phyloP scores from a whole-genome alignment of 2,329 filamentous ascomycete species.

The Cadophora luteo-olivacea region DNA sequence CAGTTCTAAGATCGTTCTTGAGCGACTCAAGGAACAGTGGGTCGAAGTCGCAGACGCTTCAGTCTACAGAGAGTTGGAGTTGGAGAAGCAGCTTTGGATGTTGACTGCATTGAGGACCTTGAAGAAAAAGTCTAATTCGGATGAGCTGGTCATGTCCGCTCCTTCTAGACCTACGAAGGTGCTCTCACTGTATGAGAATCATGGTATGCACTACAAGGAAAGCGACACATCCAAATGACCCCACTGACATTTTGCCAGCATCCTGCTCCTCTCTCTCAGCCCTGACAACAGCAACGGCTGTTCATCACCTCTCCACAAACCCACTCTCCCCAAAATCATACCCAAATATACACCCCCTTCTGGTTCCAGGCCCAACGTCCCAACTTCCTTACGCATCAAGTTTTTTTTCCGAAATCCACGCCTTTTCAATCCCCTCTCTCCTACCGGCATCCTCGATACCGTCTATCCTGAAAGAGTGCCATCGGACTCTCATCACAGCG shows the following conservation, averaged over 20 bases:
- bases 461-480: slow-evolving; percentile 60
- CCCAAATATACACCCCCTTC: slow-evolving; percentile 44
- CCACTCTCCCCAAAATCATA: slow-evolving; percentile 47
- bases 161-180: slow-evolving; percentile 29
- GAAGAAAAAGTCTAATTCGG: slow-evolving; percentile 39
- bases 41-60: slow-evolving; percentile 52
- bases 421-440: slow-evolving; percentile 61
- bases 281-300: slow-evolving; percentile 46
- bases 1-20: slow-evolving; percentile 57
- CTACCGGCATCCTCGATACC: slow-evolving; percentile 64
- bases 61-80: slow-evolving; percentile 57
- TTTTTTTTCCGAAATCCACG: slow-evolving; percentile 57
- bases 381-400: slow-evolving; percentile 47
- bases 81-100: slow-evolving; percentile 68
- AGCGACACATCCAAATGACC: background rate
- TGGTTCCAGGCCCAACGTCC: slow-evolving; percentile 45
- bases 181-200: slow-evolving; percentile 43
- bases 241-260: slow-evolving; percentile 29
- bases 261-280: slow-evolving; percentile 43
- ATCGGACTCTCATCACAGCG: slow-evolving; percentile 57
- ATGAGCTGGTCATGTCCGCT: slow-evolving; percentile 42
- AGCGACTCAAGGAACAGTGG: slow-evolving; percentile 60
- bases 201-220: slow-evolving; percentile 35
- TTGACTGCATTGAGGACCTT: slow-evolving; percentile 58
- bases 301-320: slow-evolving; percentile 51